Evolutionary conservation across 2,329 filamentous ascomycete species (phyloP).

Genomic region (Xylaria hypoxylon): DNA sequence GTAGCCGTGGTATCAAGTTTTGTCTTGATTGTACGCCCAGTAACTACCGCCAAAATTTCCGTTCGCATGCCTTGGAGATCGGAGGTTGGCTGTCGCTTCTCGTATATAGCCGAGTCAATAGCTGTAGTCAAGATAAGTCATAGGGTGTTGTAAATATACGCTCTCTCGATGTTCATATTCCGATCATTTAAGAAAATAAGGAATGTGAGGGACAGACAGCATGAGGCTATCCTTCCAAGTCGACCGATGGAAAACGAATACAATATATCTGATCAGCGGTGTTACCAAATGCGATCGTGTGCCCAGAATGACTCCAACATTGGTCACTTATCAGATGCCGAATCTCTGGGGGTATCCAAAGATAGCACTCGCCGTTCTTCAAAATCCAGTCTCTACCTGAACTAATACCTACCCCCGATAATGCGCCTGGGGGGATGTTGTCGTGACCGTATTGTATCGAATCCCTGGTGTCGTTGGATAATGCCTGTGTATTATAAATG

Average conservation of each 20-base stretch:
- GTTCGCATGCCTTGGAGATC: too few species aligned
- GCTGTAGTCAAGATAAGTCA: too few species aligned
- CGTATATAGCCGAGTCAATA: too few species aligned
- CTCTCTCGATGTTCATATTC: too few species aligned
- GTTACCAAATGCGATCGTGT: not conserved
- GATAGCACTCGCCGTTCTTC: not conserved
- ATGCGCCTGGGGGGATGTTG: not conserved
- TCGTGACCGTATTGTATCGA: conserved; percentile 10
- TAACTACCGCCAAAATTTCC: too few species aligned
- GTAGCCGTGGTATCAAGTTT: too few species aligned
- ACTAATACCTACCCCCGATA: conserved; percentile 14
- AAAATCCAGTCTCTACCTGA: conserved; percentile 2
- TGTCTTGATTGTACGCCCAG: too few species aligned
- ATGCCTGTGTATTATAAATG: not conserved
- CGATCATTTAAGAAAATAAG: too few species aligned
- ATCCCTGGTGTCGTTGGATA: not conserved
- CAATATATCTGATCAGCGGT: not conserved
- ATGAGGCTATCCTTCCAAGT: too few species aligned
- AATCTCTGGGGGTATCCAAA: conserved; percentile 11
- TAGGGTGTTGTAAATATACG: too few species aligned
- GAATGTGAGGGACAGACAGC: too few species aligned
- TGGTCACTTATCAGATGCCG: not conserved
- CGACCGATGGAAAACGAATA: not conserved
- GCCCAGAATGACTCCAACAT: not conserved
- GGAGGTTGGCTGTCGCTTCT: too few species aligned